Evolutionary conservation across 2,329 filamentous ascomycete species (phyloP).

Genomic region (Thelonectria olida): DNA sequence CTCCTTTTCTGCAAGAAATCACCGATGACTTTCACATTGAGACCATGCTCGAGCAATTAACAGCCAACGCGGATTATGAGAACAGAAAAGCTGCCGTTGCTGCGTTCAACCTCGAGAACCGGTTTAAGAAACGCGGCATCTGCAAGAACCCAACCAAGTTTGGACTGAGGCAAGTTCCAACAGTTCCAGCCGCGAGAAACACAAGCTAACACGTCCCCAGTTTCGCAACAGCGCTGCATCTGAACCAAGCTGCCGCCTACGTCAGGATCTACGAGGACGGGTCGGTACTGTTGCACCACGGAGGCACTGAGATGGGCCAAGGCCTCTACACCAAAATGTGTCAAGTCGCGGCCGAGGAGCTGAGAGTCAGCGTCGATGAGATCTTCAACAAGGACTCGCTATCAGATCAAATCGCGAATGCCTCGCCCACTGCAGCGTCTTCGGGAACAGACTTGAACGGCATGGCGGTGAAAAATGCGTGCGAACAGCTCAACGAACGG

Average conservation of each 20-base stretch:
- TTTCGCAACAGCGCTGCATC: slow-evolving; percentile 82
- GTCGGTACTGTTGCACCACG: slow-evolving; percentile 85
- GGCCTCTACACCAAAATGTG: slow-evolving; percentile 93
- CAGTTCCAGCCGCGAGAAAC: rapidly evolving
- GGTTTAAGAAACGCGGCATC: slow-evolving; percentile 87
- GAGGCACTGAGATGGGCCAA: slow-evolving; percentile 94
- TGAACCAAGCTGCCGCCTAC: slow-evolving; percentile 89
- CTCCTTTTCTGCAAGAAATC: slow-evolving; percentile 17
- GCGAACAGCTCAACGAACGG: slow-evolving; percentile 82
- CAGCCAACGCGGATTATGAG: slow-evolving; percentile 1
- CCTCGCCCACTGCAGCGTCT: slow-evolving; percentile 86
- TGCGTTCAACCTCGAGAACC: slow-evolving; percentile 81
- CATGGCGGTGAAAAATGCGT: slow-evolving; percentile 89
- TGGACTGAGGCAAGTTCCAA: slow-evolving; percentile 71
- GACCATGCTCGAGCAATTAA: slow-evolving; percentile 13
- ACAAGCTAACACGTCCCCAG: neutral
- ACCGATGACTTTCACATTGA: slow-evolving; percentile 12
- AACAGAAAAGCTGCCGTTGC: neutral
- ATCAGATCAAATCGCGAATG: slow-evolving; percentile 90
- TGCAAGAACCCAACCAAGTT: slow-evolving; percentile 90
- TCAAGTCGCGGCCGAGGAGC: slow-evolving; percentile 87
- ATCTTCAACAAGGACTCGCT: slow-evolving; percentile 90
- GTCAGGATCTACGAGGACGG: slow-evolving; percentile 95
- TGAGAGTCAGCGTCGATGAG: slow-evolving; percentile 75
- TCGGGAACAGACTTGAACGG: slow-evolving; percentile 90